These are phyloP conservation scores for Jasminum sambac DNA, from an alignment of 257 asterid genomes.

Conservation along the genomic window DNA sequence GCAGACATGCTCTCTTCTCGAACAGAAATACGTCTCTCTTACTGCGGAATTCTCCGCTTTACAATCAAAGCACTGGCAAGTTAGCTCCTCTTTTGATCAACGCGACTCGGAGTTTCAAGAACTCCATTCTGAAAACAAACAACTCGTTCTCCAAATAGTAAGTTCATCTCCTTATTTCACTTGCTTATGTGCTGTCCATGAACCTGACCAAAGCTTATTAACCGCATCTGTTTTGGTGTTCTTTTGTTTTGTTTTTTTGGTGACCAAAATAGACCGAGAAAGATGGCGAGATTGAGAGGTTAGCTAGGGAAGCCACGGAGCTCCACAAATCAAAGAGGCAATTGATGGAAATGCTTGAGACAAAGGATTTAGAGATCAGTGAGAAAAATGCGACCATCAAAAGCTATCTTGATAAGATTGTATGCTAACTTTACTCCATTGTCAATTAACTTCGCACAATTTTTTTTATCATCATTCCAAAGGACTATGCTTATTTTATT, in stretches of 20 bases:
- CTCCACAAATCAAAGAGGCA: constrained; percentile 82
- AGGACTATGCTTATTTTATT: constrained; percentile 1
- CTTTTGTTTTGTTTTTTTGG: background rate
- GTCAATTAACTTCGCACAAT: background rate
- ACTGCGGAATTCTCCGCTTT: constrained; percentile 53
- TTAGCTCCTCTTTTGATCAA: constrained; percentile 46
- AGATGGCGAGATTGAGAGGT: constrained; percentile 81
- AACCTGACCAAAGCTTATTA: constrained; percentile 11
- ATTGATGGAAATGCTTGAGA: constrained; percentile 80
- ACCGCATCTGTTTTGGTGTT: background rate
- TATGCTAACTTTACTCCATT: constrained; percentile 28
- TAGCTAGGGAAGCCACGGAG: constrained; percentile 62
- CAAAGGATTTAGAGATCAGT: constrained; percentile 68
- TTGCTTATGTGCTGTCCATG: constrained; percentile 8
- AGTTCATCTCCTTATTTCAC: constrained; percentile 19
- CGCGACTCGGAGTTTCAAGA: constrained; percentile 52
- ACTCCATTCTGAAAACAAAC: constrained; percentile 61
- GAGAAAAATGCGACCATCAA: constrained; percentile 80
- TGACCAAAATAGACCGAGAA: constrained; percentile 53
- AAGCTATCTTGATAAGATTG: constrained; percentile 91
- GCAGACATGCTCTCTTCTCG: constrained; percentile 77
- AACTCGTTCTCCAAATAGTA: constrained; percentile 57
- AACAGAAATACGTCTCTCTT: constrained; percentile 78
- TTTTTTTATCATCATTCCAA: background rate
- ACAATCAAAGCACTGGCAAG: constrained; percentile 53